Base-by-base conservation (phyloP, 768 basidiomycete species). In the Termitomyces sp. region DNA sequence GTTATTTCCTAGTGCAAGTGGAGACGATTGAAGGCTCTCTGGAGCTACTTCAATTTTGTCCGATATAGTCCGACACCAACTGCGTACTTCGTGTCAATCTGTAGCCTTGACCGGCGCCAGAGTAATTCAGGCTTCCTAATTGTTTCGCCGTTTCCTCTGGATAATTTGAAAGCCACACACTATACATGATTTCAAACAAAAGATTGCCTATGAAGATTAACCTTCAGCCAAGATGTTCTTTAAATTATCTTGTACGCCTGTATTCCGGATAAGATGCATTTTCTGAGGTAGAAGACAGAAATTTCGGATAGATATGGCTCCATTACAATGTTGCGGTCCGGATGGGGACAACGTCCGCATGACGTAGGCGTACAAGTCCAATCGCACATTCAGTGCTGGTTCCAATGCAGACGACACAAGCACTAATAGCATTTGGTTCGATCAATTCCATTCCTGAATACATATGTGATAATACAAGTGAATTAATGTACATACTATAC, bases 401-500 rank as follows among this genome's bases (percentile, higher is more conserved):
- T 41, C n/a, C 41, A 41, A 10, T 0, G n/a, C 8, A 41, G 10
- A 3, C 5, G 10, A 12, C 7, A 15, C 3, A 5, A 33, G 21
- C 6, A 49, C 5, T 15, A 5, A 8, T 19, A 35, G 31, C 30
- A 17, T 31, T 30, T 19, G 5, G 1, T n/a, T 28, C 1, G 12
- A 40, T 28, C 11, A 10, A 21, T 21, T 47, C 37, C 28, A 23
- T 21, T 10, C 11, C 44, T 30, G 7, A 1, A 49, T 41, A 19
- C 40, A 49, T 5, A 31, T 35, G 47, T 60, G 50, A 41, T 41
- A 46, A 55, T 60, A 64, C 53, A 57, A 30, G 53, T 38, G 6
- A 2, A 44, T 51, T 60, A 60, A 23, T 57, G 55, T 60, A 64
- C 59, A 62, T n/a, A 35, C 26, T 45, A 47, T 54, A 54, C 53